These are phyloP conservation scores for Candida cerambycidarum DNA, from an alignment of 805 yeast genomes.

Conservation along the genomic window DNA sequence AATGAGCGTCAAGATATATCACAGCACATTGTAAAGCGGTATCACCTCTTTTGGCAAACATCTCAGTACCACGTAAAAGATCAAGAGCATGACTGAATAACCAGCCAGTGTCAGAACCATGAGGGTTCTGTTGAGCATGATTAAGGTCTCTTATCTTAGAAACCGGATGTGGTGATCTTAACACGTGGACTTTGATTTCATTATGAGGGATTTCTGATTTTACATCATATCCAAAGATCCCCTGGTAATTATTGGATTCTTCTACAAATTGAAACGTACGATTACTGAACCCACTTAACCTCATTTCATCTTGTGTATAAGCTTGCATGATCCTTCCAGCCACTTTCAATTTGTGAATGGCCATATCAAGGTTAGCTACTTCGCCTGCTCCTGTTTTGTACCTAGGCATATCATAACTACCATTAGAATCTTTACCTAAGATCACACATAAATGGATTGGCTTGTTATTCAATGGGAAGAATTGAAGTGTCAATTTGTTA, in stretches of 20 bases:
- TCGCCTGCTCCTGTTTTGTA: constrained; percentile 48
- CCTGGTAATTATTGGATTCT: constrained; percentile 31
- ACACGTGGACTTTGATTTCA: constrained; percentile 73
- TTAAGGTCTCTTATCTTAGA: constrained; percentile 75
- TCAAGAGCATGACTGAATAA: constrained; percentile 77
- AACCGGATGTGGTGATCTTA: constrained; percentile 64
- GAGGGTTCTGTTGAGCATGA: constrained; percentile 80
- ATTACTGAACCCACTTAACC: constrained; percentile 71
- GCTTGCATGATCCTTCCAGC: constrained; percentile 91
- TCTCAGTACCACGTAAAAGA: constrained; percentile 48
- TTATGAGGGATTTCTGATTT: constrained; percentile 57
- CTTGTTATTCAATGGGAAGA: constrained; percentile 61
- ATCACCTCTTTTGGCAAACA: constrained; percentile 37
- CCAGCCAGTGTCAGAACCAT: constrained; percentile 73
- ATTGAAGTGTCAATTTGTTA: constrained; percentile 23
- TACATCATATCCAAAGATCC: constrained; percentile 33
- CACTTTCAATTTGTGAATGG: constrained; percentile 70
- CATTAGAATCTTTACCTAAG: constrained; percentile 73
- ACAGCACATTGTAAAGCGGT: constrained; percentile 80
- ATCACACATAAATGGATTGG: constrained; percentile 81
- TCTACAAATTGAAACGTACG: constrained; percentile 77
- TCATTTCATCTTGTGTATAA: constrained; percentile 87
- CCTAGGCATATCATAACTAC: constrained; percentile 68
- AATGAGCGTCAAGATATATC: constrained; percentile 79
- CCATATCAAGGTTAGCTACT: constrained; percentile 66